phyloP scores from a whole-genome alignment of 202 grass and related monocot species.

The Zoysia matrella region DNA sequence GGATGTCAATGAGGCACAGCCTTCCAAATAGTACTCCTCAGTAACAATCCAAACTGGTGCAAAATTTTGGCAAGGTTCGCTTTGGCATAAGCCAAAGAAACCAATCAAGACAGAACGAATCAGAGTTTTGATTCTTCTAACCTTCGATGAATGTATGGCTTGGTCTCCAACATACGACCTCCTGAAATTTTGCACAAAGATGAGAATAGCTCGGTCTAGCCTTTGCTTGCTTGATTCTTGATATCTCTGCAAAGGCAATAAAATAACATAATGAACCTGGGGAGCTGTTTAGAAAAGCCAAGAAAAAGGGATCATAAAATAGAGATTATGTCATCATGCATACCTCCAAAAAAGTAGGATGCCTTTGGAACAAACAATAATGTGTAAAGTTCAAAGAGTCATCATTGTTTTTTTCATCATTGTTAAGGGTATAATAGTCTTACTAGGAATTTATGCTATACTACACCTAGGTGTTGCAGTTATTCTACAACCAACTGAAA shows the following conservation, averaged over 20 bases:
- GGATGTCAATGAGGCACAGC: background rate
- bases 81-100: background rate
- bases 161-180: slow-evolving; percentile 98
- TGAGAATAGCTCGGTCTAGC: slow-evolving; percentile 91
- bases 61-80: slow-evolving; percentile 10
- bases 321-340: background rate
- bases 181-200: slow-evolving; percentile 96
- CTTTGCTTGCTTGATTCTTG: slow-evolving; percentile 92
- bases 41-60: background rate
- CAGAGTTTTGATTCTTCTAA: slow-evolving; percentile 38
- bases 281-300: slow-evolving; percentile 14
- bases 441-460: no score
- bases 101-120: background rate
- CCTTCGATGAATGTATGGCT: slow-evolving; percentile 95
- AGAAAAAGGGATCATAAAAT: slow-evolving; percentile 20
- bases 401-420: background rate
- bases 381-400: background rate
- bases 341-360: slow-evolving; percentile 25
- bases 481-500: no score
- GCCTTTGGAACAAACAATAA: slow-evolving; percentile 32
- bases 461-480: no score
- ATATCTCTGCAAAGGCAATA: slow-evolving; percentile 78
- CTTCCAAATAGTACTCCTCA: slow-evolving; percentile 8
- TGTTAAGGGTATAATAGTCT: no score
- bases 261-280: slow-evolving; percentile 29